phyloP scores from a whole-genome alignment of 805 yeast species.

The Schizosaccharomyces octosporus region DNA sequence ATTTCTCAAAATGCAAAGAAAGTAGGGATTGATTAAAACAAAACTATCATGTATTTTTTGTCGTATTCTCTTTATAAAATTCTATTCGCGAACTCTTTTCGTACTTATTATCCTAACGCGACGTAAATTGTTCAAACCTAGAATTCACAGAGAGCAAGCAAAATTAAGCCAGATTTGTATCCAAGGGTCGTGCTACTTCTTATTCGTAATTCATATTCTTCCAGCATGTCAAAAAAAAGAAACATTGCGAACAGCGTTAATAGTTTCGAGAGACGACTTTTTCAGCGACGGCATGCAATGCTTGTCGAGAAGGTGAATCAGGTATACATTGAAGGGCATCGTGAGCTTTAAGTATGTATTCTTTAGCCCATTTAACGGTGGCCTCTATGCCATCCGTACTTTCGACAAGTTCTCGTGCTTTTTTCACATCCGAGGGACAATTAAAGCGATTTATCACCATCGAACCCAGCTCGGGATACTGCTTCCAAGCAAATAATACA shows the following conservation, averaged over 20 bases:
- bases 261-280: slow-evolving; percentile 62
- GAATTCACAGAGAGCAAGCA: too few relatives aligned
- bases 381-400: slow-evolving; percentile 48
- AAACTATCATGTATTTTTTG: too few relatives aligned
- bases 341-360: slow-evolving; percentile 55
- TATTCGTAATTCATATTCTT: too few relatives aligned
- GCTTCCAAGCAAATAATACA: slow-evolving; percentile 78
- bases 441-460: slow-evolving; percentile 64
- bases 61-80: too few relatives aligned
- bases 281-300: slow-evolving; percentile 61
- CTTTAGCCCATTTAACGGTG: slow-evolving; percentile 52
- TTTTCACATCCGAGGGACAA: slow-evolving; percentile 58
- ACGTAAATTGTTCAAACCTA: too few relatives aligned
- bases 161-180: too few relatives aligned
- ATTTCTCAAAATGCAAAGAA: too few relatives aligned
- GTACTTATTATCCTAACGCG: too few relatives aligned
- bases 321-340: slow-evolving; percentile 45
- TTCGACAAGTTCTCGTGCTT: slow-evolving; percentile 21
- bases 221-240: background rate
- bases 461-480: slow-evolving; percentile 61
- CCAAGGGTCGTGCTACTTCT: too few relatives aligned
- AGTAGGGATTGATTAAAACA: too few relatives aligned
- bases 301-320: slow-evolving; percentile 70
- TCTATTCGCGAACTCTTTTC: too few relatives aligned
- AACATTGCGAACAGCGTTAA: slow-evolving; percentile 12